A percentile compares a stretch with the other conserved stretches of the same genome.
Conservation (phyloP, 306 rosid species). For the Vicia faba region DNA sequence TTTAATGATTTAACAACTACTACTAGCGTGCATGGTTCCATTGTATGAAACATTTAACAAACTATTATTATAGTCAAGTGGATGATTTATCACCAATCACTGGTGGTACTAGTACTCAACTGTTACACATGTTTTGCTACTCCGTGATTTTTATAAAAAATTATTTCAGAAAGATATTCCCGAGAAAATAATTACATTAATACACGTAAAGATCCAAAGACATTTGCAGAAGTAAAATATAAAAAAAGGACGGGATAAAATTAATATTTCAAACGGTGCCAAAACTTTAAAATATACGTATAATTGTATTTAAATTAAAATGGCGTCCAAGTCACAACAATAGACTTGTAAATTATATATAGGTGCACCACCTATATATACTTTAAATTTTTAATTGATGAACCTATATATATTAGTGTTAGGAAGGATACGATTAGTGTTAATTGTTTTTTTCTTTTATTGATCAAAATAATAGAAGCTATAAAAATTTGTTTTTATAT, state of each 20-base stretch:
- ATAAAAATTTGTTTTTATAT: no score
- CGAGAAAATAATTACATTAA: background rate
- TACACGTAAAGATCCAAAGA: slow-evolving; percentile 12
- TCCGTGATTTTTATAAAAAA: background rate
- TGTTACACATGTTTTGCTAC: slow-evolving; percentile 6
- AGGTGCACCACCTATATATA: background rate
- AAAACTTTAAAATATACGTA: background rate
- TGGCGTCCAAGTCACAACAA: no score
- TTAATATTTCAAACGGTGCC: background rate
- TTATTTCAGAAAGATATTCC: background rate
- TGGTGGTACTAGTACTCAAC: background rate
- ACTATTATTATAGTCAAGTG: slow-evolving; percentile 10
- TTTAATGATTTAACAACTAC: background rate
- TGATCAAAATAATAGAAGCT: no score
- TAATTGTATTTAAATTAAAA: background rate
- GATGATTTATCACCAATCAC: slow-evolving; percentile 4
- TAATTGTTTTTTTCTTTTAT: no score
- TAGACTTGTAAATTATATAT: no score
- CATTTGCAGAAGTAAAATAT: background rate
- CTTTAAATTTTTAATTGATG: no score
- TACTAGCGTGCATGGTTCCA: background rate
- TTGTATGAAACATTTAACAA: slow-evolving; percentile 1
- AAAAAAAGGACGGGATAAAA: background rate
- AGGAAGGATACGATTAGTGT: no score
- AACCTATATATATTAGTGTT: no score